Conservation (phyloP, 768 basidiomycete species). For the Lactarius tabidus region DNA sequence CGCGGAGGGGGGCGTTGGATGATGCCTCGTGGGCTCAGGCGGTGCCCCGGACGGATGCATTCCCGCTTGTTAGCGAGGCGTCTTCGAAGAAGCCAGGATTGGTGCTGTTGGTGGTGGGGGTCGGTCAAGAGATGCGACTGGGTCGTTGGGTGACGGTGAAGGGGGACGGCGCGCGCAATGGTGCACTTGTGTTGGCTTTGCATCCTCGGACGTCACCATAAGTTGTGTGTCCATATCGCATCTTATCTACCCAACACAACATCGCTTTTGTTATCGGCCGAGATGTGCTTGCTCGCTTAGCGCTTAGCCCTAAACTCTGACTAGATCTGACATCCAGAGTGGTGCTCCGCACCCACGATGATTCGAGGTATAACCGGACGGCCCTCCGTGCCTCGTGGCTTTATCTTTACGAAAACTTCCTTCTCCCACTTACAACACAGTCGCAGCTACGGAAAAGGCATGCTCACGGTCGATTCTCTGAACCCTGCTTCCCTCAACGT, state of each 20-base stretch:
- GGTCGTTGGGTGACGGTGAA: conserved; percentile 86
- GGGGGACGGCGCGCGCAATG: conserved; percentile 67
- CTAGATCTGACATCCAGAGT: neutral
- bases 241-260: neutral
- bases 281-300: neutral
- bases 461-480: conserved; percentile 64
- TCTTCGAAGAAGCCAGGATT: conserved; percentile 13
- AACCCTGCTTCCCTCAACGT: conserved; percentile 85
- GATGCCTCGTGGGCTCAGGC: conserved; percentile 40
- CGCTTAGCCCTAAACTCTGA: neutral
- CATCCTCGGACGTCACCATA: conserved; percentile 37
- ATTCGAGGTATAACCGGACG: neutral
- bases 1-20: conserved; percentile 41
- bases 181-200: conserved; percentile 60
- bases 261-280: neutral
- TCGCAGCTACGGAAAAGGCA: conserved; percentile 11
- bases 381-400: conserved; percentile 3
- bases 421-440: neutral
- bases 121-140: conserved; percentile 84
- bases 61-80: conserved; percentile 24
- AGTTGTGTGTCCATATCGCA: neutral
- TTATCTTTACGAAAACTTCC: neutral
- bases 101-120: conserved; percentile 69
- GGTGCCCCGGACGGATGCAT: conserved; percentile 33
- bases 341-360: conserved; percentile 1